Base-by-base conservation (phyloP, 2,329 filamentous ascomycete species). In the Purpureocillium takamizusanense region DNA sequence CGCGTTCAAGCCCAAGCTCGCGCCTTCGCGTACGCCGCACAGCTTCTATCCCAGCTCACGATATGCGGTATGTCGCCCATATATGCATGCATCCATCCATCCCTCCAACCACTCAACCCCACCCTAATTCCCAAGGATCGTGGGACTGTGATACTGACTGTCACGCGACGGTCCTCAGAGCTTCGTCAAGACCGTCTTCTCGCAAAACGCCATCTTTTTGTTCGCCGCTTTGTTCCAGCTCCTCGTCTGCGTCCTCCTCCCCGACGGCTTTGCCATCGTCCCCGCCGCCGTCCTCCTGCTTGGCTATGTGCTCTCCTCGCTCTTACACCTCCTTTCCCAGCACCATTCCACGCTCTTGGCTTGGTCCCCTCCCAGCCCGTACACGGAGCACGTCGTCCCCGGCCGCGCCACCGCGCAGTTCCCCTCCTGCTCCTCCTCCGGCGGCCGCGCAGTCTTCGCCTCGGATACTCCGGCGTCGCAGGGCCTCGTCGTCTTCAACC, bases 401-500 rank as follows among this genome's bases (percentile, higher is more conserved):
- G 61, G 58, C 25, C 59, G 61, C 1, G 39, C 48, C 15, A 58
- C 60, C 1, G 54, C 62, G 1, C 59, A 60, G 31, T 34, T 61
- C 2, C 59, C 63, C 10, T 37, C 40, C 8, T n/a, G n/a, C n/a
- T 23, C 39, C 4, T 34, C 46, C 21, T 25, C 21, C 21, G 21
- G 21, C 23, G 52, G 58, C 32, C n/a, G n/a, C n/a, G n/a, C n/a
- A n/a, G 29, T 41, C 5, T 57, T 56, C 39, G 52, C 50, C 38
- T 44, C 48, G 3, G 35, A 42, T 2, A n/a, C n/a, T n/a, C 55
- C 62, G 2, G 51, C 53, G 11, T 39, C 49, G 3, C 44, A 51
- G 2, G 41, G 53, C 14, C 28, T 69, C 16, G 61, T 67, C 28
- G 62, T 67, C 39, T 67, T 70, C 52, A 60, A 67, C 47, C 56